Base-by-base conservation (phyloP, 352 stramenopile species). In the Albugo candida region DNA sequence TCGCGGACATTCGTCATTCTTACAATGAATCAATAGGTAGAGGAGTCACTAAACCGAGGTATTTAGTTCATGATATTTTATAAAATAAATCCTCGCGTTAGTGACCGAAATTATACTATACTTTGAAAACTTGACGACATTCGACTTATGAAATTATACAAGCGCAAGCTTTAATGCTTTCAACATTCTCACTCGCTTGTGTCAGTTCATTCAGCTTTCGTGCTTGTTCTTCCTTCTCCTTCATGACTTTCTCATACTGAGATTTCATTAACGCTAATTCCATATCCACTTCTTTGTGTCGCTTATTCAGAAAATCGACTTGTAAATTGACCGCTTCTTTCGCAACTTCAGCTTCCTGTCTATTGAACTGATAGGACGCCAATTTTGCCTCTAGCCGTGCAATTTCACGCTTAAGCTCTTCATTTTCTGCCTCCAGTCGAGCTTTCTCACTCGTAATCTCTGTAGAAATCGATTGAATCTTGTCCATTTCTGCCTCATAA, bases 401-500 rank as follows among this genome's bases (percentile, higher is more conserved):
- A 38, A 88, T 86, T 17, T 64, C 74, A 45, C 82, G 67, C 5
- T 65, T 59, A 53, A 88, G 68, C 11, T 72, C 58, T 51, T 92
- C 58, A 11, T 72, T 52, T 41, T 87, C 72, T 0, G 69, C 70
- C 44, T 80, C 61, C 36, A 70, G 38, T 27, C 63, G 60, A 8
- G 71, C 73, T 51, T 84, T 84, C 47, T 87, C 73, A 0, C 67
- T 82, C 64, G 81, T 55, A 36, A 84, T 70, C 41, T 81, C 59
- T 20, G 78, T 87, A 45, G 75, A 83, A 41, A 67, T 61, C 14
- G 63, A 56, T 50, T 86, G 69, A 67, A 87, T 80, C 56, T 83
- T 66, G 54, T 92, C 78, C 47, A 92, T 83, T 61, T 88, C 75
- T 55, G 86, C 72, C 51, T 79, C 77, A 62, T 84, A 85, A 54